Evolutionary conservation across 116 monocot species (phyloP).

Genomic region (Thalassia testudinum): DNA sequence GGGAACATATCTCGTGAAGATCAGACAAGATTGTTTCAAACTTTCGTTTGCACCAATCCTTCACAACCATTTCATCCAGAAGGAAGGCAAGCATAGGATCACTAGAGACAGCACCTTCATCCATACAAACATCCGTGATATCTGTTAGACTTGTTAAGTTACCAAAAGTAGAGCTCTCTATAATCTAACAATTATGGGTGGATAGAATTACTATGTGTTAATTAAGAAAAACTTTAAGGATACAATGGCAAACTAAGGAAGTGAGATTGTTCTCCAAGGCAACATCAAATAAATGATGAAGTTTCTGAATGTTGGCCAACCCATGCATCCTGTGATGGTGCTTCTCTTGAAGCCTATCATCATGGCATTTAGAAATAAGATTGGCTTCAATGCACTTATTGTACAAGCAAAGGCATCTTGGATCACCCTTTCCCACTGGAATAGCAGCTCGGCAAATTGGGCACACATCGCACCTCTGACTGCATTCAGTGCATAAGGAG

Average conservation of each 20-base stretch:
- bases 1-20: conserved; percentile 68
- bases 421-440: conserved; percentile 31
- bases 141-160: conserved; percentile 60
- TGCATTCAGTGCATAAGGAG: conserved; percentile 82
- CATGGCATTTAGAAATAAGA: conserved; percentile 46
- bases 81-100: conserved; percentile 87
- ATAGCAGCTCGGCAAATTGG: conserved; percentile 66
- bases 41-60: no score
- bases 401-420: conserved; percentile 50
- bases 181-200: no score
- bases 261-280: conserved; percentile 74
- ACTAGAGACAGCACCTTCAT: conserved; percentile 91
- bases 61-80: conserved; percentile 72
- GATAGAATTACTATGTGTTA: no score
- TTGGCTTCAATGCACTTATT: conserved; percentile 74
- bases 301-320: conserved; percentile 44
- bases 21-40: no score
- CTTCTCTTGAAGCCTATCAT: conserved; percentile 60
- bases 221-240: no score
- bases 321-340: conserved; percentile 26
- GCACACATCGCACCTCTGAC: conserved; percentile 76
- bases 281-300: conserved; percentile 87
- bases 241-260: conserved; percentile 91
- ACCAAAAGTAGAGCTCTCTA: no score
- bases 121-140: conserved; percentile 90